Conservation (phyloP, 2,329 filamentous ascomycete species). For the Nemania sp. region DNA sequence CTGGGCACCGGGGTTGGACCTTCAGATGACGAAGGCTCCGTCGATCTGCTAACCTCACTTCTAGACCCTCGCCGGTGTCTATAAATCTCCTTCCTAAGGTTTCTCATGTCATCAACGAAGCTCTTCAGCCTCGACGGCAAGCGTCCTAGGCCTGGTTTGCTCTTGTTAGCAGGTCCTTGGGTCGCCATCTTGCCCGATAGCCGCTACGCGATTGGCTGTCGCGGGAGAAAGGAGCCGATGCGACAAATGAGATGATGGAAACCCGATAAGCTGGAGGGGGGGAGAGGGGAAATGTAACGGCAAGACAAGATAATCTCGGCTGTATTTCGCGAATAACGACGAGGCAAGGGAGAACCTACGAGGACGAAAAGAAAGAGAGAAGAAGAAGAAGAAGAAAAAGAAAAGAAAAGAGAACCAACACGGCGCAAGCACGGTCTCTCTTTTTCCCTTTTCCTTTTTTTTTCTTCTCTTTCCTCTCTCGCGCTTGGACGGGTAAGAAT, state of each 20-base stretch:
- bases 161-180: conserved; percentile 25
- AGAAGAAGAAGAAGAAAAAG: not conserved
- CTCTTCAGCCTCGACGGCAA: conserved; percentile 35
- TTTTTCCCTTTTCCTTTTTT: not conserved
- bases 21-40: conserved; percentile 16
- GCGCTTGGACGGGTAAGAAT: conserved; percentile 18
- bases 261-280: not conserved
- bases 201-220: conserved; percentile 14
- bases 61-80: conserved; percentile 28
- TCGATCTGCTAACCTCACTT: conserved; percentile 21
- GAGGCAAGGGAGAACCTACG: too few species aligned
- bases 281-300: too few species aligned
- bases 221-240: not conserved
- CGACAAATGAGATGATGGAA: conserved; percentile 6
- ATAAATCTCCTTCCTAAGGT: conserved; percentile 26
- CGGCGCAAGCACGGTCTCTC: not conserved
- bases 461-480: not conserved
- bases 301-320: too few species aligned
- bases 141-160: conserved; percentile 27
- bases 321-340: too few species aligned
- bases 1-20: conserved; percentile 7
- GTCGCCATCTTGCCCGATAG: conserved; percentile 20
- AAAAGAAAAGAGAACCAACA: not conserved
- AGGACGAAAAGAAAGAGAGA: too few species aligned
- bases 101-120: conserved; percentile 38